phyloP scores from a whole-genome alignment of 371 early-diverging fungal species.

The Astathelohania contejeani region DNA sequence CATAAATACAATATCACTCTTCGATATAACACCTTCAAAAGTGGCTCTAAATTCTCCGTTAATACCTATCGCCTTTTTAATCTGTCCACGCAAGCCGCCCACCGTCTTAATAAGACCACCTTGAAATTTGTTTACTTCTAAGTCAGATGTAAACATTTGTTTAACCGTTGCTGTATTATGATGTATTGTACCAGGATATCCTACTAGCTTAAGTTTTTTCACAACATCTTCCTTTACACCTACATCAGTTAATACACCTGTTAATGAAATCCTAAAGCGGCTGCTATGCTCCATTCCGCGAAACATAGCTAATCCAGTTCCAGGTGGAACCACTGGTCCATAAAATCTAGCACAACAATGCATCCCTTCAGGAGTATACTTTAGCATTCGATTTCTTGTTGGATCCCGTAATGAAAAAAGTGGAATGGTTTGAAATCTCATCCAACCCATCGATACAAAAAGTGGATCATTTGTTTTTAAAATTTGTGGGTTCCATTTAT shows the following conservation, averaged over 20 bases:
- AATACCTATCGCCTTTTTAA: constrained; percentile 65
- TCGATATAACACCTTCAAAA: constrained; percentile 87
- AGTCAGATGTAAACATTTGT: constrained; percentile 89
- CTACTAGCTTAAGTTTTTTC: constrained; percentile 93
- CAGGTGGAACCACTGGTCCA: constrained; percentile 67
- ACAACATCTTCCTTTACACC: constrained; percentile 71
- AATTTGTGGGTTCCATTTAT: constrained; percentile 84
- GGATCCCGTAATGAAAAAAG: constrained; percentile 64
- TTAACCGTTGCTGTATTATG: constrained; percentile 93
- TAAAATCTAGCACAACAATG: constrained; percentile 64
- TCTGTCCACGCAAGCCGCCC: constrained; percentile 86
- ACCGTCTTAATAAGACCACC: constrained; percentile 83
- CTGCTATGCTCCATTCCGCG: constrained; percentile 54
- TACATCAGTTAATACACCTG: constrained; percentile 76
- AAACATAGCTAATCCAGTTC: constrained; percentile 79
- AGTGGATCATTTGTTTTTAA: constrained; percentile 89
- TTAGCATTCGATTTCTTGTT: constrained; percentile 79
- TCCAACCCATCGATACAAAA: constrained; percentile 89
- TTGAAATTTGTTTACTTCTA: constrained; percentile 95
- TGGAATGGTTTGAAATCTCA: constrained; percentile 84
- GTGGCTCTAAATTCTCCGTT: constrained; percentile 91
- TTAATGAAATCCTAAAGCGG: constrained; percentile 76
- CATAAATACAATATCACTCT: constrained; percentile 84
- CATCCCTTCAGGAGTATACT: constrained; percentile 59
- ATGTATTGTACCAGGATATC: constrained; percentile 73